Conservation (phyloP, 352 stramenopile species). For the Pythium inflatum region DNA sequence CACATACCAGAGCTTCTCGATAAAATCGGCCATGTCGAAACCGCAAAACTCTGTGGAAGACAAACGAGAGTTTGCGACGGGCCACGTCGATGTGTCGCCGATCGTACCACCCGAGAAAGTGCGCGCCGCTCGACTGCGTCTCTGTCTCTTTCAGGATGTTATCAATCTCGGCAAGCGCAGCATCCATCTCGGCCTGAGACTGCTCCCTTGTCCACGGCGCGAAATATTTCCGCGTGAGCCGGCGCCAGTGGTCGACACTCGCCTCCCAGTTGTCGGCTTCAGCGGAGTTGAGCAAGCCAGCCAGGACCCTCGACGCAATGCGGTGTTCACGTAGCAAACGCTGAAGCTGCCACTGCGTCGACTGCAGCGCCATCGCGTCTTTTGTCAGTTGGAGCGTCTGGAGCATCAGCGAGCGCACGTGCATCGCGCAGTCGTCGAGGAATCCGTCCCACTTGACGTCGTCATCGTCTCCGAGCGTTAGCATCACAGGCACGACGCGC, state of each 20-base stretch:
- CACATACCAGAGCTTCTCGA: constrained; percentile 11
- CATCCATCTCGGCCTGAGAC: constrained; percentile 7
- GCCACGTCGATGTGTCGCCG: neutral
- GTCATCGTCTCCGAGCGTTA: neutral
- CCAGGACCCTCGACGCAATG: neutral
- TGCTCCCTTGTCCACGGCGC: neutral
- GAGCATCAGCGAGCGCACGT: neutral
- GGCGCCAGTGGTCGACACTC: neutral
- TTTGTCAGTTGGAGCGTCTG: neutral
- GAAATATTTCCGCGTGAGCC: neutral
- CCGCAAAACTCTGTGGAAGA: constrained; percentile 11
- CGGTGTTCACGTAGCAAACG: neutral
- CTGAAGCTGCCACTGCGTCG: neutral
- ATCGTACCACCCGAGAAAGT: neutral
- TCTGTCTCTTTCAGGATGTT: neutral
- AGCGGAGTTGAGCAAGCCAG: neutral
- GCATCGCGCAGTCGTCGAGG: neutral
- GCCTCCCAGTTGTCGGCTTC: neutral
- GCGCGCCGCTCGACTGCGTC: neutral
- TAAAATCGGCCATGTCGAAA: neutral
- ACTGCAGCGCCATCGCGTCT: neutral
- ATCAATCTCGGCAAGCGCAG: constrained; percentile 14
- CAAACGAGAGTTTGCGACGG: neutral
- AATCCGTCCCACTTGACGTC: neutral
- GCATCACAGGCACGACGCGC: neutral